A percentile compares a stretch with the other conserved stretches of the same genome.
These are phyloP conservation scores for Candida michaelii DNA, from an alignment of 805 yeast genomes.

Conservation along the genomic window DNA sequence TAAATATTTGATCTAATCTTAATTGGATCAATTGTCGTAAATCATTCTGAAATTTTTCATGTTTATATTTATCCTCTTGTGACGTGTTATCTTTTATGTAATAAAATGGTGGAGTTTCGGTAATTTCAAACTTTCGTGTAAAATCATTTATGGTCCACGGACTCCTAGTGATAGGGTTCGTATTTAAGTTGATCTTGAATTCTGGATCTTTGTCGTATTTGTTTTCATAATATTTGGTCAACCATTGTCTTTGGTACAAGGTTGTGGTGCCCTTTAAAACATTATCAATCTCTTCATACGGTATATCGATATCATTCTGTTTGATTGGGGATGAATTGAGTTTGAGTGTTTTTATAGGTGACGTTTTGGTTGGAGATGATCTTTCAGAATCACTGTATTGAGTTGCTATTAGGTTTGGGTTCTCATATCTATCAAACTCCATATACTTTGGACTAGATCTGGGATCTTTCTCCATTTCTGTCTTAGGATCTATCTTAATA, in stretches of 20 bases:
- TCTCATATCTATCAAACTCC: constrained; percentile 3
- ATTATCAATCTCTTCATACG: not conserved
- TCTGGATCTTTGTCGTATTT: constrained; percentile 20
- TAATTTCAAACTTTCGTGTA: constrained; percentile 13
- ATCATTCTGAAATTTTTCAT: constrained; percentile 4
- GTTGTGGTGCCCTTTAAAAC: constrained; percentile 21
- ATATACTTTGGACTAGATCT: not conserved
- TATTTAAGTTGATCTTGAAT: constrained; percentile 24
- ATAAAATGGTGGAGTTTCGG: constrained; percentile 18
- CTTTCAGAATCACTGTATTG: constrained; percentile 15
- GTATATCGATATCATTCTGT: constrained; percentile 4
- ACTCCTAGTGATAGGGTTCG: constrained; percentile 38
- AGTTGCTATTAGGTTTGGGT: constrained; percentile 12
- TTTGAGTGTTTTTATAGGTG: not conserved
- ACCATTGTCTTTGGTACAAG: constrained; percentile 32
- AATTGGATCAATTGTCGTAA: constrained; percentile 2
- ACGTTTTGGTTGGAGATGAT: not conserved
- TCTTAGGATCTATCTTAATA: not conserved
- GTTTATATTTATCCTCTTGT: constrained; percentile 16
- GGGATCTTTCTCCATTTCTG: not conserved
- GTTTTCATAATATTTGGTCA: constrained; percentile 23
- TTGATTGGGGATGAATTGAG: not conserved
- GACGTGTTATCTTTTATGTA: constrained; percentile 16
- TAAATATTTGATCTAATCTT: constrained; percentile 11
- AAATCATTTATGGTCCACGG: constrained; percentile 39